Evolutionary conservation across 495 filamentous ascomycete genomes (phyloP).

Genomic region (Parathielavia hyrcaniae): DNA sequence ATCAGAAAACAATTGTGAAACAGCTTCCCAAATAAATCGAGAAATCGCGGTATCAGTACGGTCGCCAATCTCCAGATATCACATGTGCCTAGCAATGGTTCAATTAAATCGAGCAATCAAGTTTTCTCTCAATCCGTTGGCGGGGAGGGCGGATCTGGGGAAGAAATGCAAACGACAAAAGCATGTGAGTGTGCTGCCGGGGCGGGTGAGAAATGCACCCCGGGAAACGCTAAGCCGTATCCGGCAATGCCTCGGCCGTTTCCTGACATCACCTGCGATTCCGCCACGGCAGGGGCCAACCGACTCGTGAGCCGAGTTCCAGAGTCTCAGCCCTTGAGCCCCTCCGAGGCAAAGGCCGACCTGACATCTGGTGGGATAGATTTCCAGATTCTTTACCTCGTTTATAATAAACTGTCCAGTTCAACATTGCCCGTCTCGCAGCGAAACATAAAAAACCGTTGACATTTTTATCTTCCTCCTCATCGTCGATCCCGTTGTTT

Average conservation of each 20-base stretch:
- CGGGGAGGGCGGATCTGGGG: too few relatives aligned
- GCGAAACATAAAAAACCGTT: background rate
- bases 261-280: conserved; percentile 35
- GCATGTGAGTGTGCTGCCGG: conserved; percentile 25
- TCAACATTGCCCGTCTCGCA: background rate
- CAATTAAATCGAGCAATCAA: too few relatives aligned
- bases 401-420: background rate
- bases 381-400: background rate
- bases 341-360: conserved; percentile 14
- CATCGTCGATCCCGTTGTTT: background rate
- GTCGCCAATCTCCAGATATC: background rate
- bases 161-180: background rate
- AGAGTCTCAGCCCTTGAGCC: background rate
- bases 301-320: conserved; percentile 16
- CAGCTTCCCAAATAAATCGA: background rate
- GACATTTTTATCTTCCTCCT: background rate
- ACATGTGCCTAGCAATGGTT: background rate
- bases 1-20: background rate
- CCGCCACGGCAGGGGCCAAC: conserved; percentile 7
- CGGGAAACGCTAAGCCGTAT: conserved; percentile 27
- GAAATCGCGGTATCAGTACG: background rate
- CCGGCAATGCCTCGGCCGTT: conserved; percentile 33
- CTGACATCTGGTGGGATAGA: background rate
- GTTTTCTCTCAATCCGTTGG: too few relatives aligned
- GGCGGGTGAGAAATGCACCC: conserved; percentile 24